Evolutionary conservation across 2,329 filamentous ascomycete species (phyloP).

Genomic region (Lanzia echinophila): DNA sequence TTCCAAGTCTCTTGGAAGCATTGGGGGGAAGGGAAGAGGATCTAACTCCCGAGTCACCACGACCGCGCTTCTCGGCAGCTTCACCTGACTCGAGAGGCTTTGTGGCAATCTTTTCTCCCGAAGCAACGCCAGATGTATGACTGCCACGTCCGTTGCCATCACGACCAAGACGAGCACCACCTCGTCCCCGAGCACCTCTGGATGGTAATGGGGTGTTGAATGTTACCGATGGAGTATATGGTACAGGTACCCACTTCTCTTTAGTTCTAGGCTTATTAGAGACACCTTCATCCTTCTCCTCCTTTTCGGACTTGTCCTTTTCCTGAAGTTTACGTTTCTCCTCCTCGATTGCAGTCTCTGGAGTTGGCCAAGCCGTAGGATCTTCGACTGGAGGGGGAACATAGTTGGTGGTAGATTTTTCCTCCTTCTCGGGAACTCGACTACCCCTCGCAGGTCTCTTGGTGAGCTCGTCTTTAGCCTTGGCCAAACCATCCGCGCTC

Average conservation of each 20-base stretch:
- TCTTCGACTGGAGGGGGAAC: conserved; percentile 65
- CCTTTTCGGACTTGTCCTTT: conserved; percentile 60
- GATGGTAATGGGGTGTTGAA: conserved; percentile 79
- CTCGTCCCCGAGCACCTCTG: conserved; percentile 46
- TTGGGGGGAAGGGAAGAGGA: conserved; percentile 28
- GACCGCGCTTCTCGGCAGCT: conserved; percentile 21
- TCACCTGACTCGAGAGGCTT: conserved; percentile 8
- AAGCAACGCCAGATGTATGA: conserved; percentile 16
- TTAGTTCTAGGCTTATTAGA: conserved; percentile 56
- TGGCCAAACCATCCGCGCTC: conserved; percentile 30
- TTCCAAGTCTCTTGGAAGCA: conserved; percentile 19
- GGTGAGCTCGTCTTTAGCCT: conserved; percentile 25
- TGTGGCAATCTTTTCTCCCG: conserved; percentile 24
- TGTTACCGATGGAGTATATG: conserved; percentile 75
- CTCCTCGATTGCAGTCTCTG: conserved; percentile 70
- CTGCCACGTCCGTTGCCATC: conserved; percentile 34
- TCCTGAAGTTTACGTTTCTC: conserved; percentile 65
- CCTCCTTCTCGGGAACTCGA: conserved; percentile 27
- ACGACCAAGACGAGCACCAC: conserved; percentile 35
- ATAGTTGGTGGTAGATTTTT: conserved; percentile 28
- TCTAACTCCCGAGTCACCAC: conserved; percentile 16
- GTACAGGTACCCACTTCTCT: conserved; percentile 78
- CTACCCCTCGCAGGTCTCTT: conserved; percentile 29
- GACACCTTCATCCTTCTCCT: conserved; percentile 51
- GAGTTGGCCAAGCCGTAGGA: conserved; percentile 81